These are phyloP conservation scores for Hyaloscypha finlandica DNA, from an alignment of 495 filamentous ascomycete genomes.

Conservation along the genomic window DNA sequence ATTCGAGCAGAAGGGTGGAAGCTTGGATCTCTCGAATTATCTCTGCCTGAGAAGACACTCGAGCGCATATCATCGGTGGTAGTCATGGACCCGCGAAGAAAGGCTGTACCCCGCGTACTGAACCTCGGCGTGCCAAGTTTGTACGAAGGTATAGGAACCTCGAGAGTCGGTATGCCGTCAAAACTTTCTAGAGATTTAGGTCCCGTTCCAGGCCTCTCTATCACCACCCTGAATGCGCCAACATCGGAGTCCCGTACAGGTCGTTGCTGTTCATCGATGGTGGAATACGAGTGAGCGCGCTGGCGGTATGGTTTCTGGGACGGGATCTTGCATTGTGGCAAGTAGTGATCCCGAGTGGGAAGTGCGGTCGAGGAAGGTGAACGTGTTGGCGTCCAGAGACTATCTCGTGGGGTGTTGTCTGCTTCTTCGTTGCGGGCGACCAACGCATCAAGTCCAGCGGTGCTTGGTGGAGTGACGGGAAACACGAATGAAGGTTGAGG, in stretches of 20 bases:
- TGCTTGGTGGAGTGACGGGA: slow-evolving; percentile 57
- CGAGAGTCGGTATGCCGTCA: slow-evolving; percentile 56
- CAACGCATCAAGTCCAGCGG: slow-evolving; percentile 52
- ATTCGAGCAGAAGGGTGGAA: slow-evolving; percentile 37
- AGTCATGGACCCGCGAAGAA: slow-evolving; percentile 74
- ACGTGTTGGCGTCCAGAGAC: slow-evolving; percentile 48
- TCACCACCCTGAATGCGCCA: slow-evolving; percentile 80
- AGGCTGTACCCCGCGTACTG: slow-evolving; percentile 73
- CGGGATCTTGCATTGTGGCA: slow-evolving; percentile 28
- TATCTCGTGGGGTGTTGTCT: slow-evolving; percentile 48
- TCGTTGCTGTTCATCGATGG: slow-evolving; percentile 51
- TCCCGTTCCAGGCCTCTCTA: slow-evolving; percentile 69
- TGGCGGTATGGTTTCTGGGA: slow-evolving; percentile 35
- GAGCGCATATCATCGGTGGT: slow-evolving; percentile 49
- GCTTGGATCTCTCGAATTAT: slow-evolving; percentile 24
- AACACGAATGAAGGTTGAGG: slow-evolving; percentile 61
- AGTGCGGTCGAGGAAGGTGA: slow-evolving; percentile 35
- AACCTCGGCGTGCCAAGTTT: slow-evolving; percentile 82
- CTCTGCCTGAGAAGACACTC: slow-evolving; percentile 27
- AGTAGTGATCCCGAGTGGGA: slow-evolving; percentile 34
- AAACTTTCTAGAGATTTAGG: slow-evolving; percentile 68
- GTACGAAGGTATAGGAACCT: slow-evolving; percentile 86
- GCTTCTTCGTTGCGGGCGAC: slow-evolving; percentile 36
- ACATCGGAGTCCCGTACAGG: slow-evolving; percentile 54
- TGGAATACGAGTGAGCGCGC: slow-evolving; percentile 66